phyloP scores from a whole-genome alignment of 768 basidiomycete genomes.

The Cantharellus cinnabarinus region DNA sequence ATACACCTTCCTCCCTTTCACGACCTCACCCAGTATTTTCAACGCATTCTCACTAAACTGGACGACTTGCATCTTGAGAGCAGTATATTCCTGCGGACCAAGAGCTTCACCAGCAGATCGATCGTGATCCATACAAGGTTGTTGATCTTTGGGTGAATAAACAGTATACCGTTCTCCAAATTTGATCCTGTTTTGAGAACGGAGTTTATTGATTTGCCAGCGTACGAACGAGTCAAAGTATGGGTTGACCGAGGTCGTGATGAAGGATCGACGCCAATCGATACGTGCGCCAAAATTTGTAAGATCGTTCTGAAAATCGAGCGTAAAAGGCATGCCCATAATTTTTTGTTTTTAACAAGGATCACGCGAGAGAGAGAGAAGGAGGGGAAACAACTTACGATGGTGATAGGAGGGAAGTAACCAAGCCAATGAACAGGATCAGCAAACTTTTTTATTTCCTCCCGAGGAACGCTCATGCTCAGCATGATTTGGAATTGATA shows the following conservation, averaged over 20 bases:
- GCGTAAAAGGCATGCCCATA: background rate
- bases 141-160: slow-evolving; percentile 95
- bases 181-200: slow-evolving; percentile 78
- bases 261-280: slow-evolving; percentile 89
- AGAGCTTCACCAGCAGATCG: slow-evolving; percentile 85
- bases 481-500: slow-evolving; percentile 99
- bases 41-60: slow-evolving; percentile 61
- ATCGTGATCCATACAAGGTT: slow-evolving; percentile 99
- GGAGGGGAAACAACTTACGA: slow-evolving; percentile 25
- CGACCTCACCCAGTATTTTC: slow-evolving; percentile 30
- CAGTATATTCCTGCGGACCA: slow-evolving; percentile 91
- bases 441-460: slow-evolving; percentile 89
- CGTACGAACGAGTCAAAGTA: slow-evolving; percentile 95
- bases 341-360: background rate
- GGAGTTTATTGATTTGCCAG: slow-evolving; percentile 93
- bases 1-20: slow-evolving; percentile 64
- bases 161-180: slow-evolving; percentile 97
- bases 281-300: slow-evolving; percentile 81
- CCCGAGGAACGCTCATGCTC: slow-evolving; percentile 69
- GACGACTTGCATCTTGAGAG: slow-evolving; percentile 80
- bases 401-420: slow-evolving; percentile 92
- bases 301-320: slow-evolving; percentile 36
- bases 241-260: slow-evolving; percentile 89
- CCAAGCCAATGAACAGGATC: slow-evolving; percentile 86
- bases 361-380: background rate